Evolutionary conservation across 306 rosid genomes (phyloP), one percentile per base, ranked within the genome.

Genomic region (Lathyrus tuberosus): DNA sequence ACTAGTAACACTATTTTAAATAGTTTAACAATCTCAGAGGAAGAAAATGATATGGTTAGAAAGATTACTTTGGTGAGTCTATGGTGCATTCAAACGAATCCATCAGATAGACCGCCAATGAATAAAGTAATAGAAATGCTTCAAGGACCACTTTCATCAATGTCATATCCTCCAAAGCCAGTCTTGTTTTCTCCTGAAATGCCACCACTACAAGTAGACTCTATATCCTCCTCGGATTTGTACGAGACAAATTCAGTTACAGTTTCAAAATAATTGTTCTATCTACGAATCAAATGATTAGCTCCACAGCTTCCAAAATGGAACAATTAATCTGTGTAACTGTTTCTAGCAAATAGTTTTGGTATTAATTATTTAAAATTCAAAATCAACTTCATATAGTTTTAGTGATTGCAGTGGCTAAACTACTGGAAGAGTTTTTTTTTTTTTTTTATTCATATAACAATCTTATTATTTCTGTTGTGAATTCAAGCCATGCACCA

Each of bases 131-230:
- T 80, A 48, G 83, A 83, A 56, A 77, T 80, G 87, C 14, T 80
- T 9, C 79, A 77, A 74, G 87, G 80, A 7, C 48, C 67, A 4
- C 53, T 71, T 48, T 38, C 49, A 2, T 70, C 68, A 0, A 5
- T 84, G 16, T 38, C 35, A 40, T 31, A 61, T 70, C 84, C 87
- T 65, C 87, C 87, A 4, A 80, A 66, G 4, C 88, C 85, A 6
- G 28, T 31, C n/a, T 59, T 72, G 31, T 12, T 4, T 33, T 72
- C 81, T 44, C 79, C 83, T 5, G 5, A 68, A 20, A 17, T 5
- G 16, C 6, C 74, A 16, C 57, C 77, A 5, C 0, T 62, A 40
- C 68, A 63, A 63, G 38, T 33, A 33, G 38, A 41, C 6, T 22
- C 8, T 17, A 20, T 3, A 12, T 13, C 74, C 59, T 75, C 73